Conservation (phyloP, 352 stramenopile species). For the Phytopythium oedochilum region DNA sequence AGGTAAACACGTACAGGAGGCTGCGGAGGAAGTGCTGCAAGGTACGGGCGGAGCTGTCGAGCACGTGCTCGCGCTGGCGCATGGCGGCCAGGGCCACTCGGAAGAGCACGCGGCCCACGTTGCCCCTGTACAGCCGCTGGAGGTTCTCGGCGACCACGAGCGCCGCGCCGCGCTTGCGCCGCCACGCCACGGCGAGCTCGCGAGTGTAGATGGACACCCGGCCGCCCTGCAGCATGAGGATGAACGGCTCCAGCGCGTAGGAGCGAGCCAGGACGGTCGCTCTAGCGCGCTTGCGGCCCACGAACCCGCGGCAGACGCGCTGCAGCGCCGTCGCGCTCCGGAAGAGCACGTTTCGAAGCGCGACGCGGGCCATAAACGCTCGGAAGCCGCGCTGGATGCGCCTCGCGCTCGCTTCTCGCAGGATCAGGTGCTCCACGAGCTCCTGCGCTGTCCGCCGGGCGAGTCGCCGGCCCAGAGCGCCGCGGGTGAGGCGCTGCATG, state of each 20-base stretch:
- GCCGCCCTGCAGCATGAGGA: constrained; percentile 36
- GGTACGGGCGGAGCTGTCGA: constrained; percentile 31
- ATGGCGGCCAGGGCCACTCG: constrained; percentile 17
- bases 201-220: constrained; percentile 50
- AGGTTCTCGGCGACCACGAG: constrained; percentile 25
- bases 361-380: constrained; percentile 43
- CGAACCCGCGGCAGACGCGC: constrained; percentile 42
- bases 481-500: constrained; percentile 31
- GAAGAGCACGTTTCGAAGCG: constrained; percentile 30
- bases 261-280: constrained; percentile 29
- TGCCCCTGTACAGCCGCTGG: constrained; percentile 46
- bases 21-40: constrained; percentile 79
- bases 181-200: constrained; percentile 48
- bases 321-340: constrained; percentile 42
- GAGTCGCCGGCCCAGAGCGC: constrained; percentile 33
- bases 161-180: constrained; percentile 46
- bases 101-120: constrained; percentile 35
- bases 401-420: constrained; percentile 20
- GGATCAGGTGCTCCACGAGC: constrained; percentile 13
- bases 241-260: constrained; percentile 33
- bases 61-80: constrained; percentile 28
- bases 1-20: constrained; percentile 45
- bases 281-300: constrained; percentile 28
- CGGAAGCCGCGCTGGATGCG: constrained; percentile 51
- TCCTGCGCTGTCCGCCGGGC: constrained; percentile 11